These are phyloP conservation scores for Pelargonium australe DNA, from an alignment of 441 rosid genomes.

Conservation along the genomic window DNA sequence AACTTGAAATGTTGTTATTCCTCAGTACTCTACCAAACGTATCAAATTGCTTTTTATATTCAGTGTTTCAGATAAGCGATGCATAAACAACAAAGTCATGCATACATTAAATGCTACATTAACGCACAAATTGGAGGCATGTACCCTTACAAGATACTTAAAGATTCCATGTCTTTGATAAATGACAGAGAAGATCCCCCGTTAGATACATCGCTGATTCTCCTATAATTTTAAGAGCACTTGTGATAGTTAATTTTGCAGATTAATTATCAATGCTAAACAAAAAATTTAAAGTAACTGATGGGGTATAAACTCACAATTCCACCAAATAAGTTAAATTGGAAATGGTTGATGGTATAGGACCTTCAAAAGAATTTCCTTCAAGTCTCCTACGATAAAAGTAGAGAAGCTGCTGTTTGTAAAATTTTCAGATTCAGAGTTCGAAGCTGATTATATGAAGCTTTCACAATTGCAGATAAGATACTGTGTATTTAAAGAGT, in stretches of 20 bases:
- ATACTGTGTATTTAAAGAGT: too few species aligned
- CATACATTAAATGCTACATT: not conserved
- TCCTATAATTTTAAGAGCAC: conserved; percentile 29
- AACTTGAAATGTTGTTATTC: conserved; percentile 40
- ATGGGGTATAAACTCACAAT: conserved; percentile 39
- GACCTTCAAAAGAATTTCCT: conserved; percentile 61
- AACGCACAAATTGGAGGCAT: not conserved
- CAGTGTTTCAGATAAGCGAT: not conserved
- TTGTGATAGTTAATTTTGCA: conserved; percentile 6
- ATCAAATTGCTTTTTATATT: not conserved
- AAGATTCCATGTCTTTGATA: conserved; percentile 39
- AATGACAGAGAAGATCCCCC: conserved; percentile 46
- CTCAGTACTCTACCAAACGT: conserved; percentile 40
- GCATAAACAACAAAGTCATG: not conserved
- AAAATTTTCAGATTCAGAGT: conserved; percentile 2
- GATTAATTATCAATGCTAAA: not conserved
- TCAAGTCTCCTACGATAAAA: conserved; percentile 45
- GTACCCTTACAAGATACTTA: conserved; percentile 41
- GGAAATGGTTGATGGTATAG: conserved; percentile 53
- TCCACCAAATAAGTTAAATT: conserved; percentile 45
- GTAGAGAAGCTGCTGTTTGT: conserved; percentile 14
- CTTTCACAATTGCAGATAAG: too few species aligned
- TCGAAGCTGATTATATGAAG: not conserved
- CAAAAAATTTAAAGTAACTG: not conserved
- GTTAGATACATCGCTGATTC: conserved; percentile 46